These are phyloP conservation scores for Lycium barbarum DNA, from an alignment of 257 asterid species.

Conservation along the genomic window DNA sequence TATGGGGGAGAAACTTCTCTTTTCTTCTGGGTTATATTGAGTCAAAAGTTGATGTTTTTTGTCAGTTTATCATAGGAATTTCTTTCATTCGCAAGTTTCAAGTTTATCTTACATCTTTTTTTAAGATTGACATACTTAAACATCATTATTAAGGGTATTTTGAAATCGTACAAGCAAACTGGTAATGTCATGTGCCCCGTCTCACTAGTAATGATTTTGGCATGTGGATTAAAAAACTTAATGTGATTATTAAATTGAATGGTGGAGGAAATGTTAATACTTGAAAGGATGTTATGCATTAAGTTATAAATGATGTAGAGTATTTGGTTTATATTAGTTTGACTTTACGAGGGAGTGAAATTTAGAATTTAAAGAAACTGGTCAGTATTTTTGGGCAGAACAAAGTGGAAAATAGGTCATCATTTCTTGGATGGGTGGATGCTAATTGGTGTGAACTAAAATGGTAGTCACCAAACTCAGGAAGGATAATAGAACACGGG, in stretches of 20 bases:
- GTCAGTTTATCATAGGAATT: conserved; percentile 15
- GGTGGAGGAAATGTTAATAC: background rate
- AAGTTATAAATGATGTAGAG: background rate
- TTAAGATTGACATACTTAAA: background rate
- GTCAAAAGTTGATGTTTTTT: background rate
- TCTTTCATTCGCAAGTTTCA: background rate
- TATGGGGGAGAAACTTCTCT: background rate
- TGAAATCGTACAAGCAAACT: background rate
- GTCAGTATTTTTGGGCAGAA: background rate
- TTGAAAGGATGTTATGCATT: background rate
- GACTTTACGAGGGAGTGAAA: background rate
- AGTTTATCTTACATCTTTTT: background rate
- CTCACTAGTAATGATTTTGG: background rate
- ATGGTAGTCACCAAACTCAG: conserved; percentile 15
- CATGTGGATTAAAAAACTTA: background rate
- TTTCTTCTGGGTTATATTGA: background rate
- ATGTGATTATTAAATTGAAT: background rate
- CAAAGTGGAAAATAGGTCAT: conserved; percentile 14
- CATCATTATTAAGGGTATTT: conserved; percentile 3
- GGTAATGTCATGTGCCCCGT: background rate
- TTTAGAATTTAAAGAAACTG: background rate
- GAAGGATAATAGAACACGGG: conserved; percentile 5
- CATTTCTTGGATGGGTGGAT: conserved; percentile 17
- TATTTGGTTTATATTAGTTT: conserved; percentile 4
- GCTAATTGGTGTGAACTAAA: conserved; percentile 9